Evolutionary conservation across 2,329 filamentous ascomycete genomes (phyloP), one percentile per base, ranked within the genome.

Genomic region (Xylariaceae sp.): DNA sequence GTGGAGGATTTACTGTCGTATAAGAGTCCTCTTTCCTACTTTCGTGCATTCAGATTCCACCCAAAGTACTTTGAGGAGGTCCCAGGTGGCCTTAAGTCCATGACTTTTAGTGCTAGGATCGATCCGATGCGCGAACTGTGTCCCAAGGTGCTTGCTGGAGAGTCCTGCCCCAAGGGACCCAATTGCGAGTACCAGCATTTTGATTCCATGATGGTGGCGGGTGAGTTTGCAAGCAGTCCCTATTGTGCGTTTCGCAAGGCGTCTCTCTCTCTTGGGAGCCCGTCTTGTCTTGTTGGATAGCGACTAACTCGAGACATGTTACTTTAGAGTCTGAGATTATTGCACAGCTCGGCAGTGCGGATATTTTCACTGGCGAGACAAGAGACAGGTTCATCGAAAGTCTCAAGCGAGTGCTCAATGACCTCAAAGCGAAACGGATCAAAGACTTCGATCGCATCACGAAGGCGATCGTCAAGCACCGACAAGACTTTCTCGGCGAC

Each of bases 81-180:
- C 59, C 73, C 84, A 58, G 88, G 87, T 63, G 93, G 93, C 49
- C 88, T 92, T 71, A 87, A 88, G 71, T 97, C 94, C 64, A 81
- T 95, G 78, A 97, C 92, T 49, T 97, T 93, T 77, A 97, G 90
- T 76, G 90, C 96, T 75, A 88, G 87, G 67, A 96, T 99, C 74
- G 86, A 97, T 72, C 80, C 86, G 23, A 80, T 84, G 62, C 86
- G 83, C 67, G 82, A 84, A 62, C 71, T 97, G 53, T 99, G 94
- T 74, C 87, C 85, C 44, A 88, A 84, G 68, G 90, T 96, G 73
- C 77, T 89, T 63, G 79, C 81, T 52, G 86, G 86, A 55, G 85
- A 85, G 62, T 77, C 80, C 65, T 97, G 94, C 64, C 74, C 81
- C 35, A 87, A 88, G 66, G 89, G 92, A 70, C 73, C 77, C 60